These are phyloP conservation scores for Graphilbum fragrans DNA, from an alignment of 2,329 filamentous ascomycete species.

Conservation along the genomic window DNA sequence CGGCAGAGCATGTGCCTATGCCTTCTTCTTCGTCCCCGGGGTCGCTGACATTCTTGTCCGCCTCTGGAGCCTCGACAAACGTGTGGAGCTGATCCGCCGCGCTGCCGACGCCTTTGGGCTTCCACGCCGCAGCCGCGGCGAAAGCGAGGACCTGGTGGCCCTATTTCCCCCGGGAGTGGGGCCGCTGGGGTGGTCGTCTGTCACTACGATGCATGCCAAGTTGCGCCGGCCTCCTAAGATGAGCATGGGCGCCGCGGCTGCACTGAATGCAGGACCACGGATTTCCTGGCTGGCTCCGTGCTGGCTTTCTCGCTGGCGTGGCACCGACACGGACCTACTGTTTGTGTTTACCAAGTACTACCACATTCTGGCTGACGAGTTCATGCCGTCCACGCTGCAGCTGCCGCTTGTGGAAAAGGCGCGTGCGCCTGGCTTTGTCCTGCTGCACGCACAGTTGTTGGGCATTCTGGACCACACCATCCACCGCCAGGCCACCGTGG, in stretches of 20 bases:
- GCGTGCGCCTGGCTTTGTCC: conserved; percentile 62
- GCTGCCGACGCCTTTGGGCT: conserved; percentile 59
- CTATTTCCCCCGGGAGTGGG: conserved; percentile 58
- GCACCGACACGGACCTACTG: conserved; percentile 77
- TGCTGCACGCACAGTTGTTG: conserved; percentile 73
- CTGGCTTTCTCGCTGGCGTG: conserved; percentile 78
- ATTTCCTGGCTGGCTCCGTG: conserved; percentile 69
- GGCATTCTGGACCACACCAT: conserved; percentile 72
- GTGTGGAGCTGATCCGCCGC: conserved; percentile 56
- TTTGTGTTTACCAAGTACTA: conserved; percentile 89
- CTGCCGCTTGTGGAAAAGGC: conserved; percentile 42
- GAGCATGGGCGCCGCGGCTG: conserved; percentile 32
- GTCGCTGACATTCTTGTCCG: conserved; percentile 74
- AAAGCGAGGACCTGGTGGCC: conserved; percentile 52
- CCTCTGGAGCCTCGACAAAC: conserved; percentile 55
- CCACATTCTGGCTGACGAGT: conserved; percentile 66
- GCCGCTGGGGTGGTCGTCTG: conserved; percentile 43
- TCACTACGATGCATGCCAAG: conserved; percentile 33
- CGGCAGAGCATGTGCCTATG: conserved; percentile 82
- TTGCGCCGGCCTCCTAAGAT: conserved; percentile 50
- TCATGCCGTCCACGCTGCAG: conserved; percentile 38
- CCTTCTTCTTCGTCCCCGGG: conserved; percentile 84
- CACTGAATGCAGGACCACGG: conserved; percentile 21
- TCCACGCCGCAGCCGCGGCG: conserved; percentile 38
- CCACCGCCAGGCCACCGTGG: conserved; percentile 54